phyloP scores from a whole-genome alignment of 208 protist species.

The Trypanosoma scelopori region DNA sequence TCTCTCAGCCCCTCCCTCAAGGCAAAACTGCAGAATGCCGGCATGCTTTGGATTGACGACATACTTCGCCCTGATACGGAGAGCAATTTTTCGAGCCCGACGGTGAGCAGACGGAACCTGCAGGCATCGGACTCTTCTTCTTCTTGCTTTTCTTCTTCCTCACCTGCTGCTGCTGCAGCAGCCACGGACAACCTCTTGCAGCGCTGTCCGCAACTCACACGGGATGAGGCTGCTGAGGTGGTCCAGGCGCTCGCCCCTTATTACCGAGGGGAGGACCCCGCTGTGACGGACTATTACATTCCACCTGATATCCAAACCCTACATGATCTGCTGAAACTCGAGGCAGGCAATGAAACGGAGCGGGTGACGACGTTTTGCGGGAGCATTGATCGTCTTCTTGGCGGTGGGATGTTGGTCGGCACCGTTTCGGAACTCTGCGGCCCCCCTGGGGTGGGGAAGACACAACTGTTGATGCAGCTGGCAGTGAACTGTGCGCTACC shows the following conservation, averaged over 20 bases:
- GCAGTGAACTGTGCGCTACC: constrained; percentile 78
- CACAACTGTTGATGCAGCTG: constrained; percentile 89
- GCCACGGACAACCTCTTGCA: not conserved
- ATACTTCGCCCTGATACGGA: constrained; percentile 11
- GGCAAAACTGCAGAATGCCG: constrained; percentile 72
- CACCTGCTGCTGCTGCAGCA: too few relatives aligned
- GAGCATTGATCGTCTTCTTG: constrained; percentile 74
- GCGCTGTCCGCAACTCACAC: constrained; percentile 21
- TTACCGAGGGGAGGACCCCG: not conserved
- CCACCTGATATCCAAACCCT: constrained; percentile 17
- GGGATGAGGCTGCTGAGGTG: constrained; percentile 20
- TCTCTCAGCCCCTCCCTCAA: constrained; percentile 53
- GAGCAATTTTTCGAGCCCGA: not conserved
- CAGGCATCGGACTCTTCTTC: not conserved
- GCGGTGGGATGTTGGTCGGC: constrained; percentile 60
- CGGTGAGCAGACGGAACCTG: not conserved
- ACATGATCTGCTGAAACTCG: constrained; percentile 12
- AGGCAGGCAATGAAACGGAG: not conserved
- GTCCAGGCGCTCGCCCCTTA: constrained; percentile 10
- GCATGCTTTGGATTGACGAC: constrained; percentile 53
- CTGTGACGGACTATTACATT: not conserved
- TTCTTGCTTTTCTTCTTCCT: not conserved
- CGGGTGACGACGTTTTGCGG: constrained; percentile 73
- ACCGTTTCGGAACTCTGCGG: constrained; percentile 83
- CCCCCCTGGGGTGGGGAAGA: constrained; percentile 91